Evolutionary conservation across 495 filamentous ascomycete genomes (phyloP).

Genomic region (Neurospora hispaniola): DNA sequence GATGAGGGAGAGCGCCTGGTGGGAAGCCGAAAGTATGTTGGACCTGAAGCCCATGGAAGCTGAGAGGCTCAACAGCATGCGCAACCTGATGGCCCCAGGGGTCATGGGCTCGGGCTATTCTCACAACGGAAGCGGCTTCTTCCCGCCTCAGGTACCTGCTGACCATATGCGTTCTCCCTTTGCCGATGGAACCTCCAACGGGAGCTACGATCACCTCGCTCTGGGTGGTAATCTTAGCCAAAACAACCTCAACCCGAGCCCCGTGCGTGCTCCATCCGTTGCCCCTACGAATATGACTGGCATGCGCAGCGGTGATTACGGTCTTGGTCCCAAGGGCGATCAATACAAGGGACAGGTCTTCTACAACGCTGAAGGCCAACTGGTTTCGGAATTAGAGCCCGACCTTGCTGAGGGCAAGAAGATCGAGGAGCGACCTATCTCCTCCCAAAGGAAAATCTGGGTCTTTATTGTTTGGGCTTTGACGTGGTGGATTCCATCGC

Average conservation of each 20-base stretch:
- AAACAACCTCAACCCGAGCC: slow-evolving; percentile 30
- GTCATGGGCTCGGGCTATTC: slow-evolving; percentile 57
- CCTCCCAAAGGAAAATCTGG: slow-evolving; percentile 60
- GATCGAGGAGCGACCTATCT: slow-evolving; percentile 59
- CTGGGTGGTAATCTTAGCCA: slow-evolving; percentile 54
- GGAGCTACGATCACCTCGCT: slow-evolving; percentile 62
- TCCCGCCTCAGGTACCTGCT: slow-evolving; percentile 41
- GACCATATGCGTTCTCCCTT: slow-evolving; percentile 10
- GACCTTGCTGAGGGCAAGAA: slow-evolving; percentile 66
- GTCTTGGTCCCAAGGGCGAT: slow-evolving; percentile 78
- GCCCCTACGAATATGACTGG: slow-evolving; percentile 59
- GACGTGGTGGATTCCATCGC: slow-evolving; percentile 94
- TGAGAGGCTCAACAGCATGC: slow-evolving; percentile 31
- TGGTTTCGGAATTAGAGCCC: slow-evolving; percentile 51
- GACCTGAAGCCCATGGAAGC: slow-evolving; percentile 63
- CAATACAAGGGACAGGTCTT: slow-evolving; percentile 59
- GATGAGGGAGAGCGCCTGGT: slow-evolving; percentile 92
- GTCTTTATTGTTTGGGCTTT: slow-evolving; percentile 69
- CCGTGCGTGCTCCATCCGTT: slow-evolving; percentile 52
- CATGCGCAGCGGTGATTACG: slow-evolving; percentile 78
- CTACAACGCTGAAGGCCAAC: slow-evolving; percentile 52
- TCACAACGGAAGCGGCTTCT: slow-evolving; percentile 55
- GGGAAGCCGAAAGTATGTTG: slow-evolving; percentile 95
- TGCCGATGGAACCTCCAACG: slow-evolving; percentile 50
- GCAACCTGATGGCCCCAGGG: slow-evolving; percentile 37